Percentiles rank a stretch among this genome's conserved stretches.
phyloP scores from a whole-genome alignment of 805 yeast species.

The Yamadazyma endophytica region DNA sequence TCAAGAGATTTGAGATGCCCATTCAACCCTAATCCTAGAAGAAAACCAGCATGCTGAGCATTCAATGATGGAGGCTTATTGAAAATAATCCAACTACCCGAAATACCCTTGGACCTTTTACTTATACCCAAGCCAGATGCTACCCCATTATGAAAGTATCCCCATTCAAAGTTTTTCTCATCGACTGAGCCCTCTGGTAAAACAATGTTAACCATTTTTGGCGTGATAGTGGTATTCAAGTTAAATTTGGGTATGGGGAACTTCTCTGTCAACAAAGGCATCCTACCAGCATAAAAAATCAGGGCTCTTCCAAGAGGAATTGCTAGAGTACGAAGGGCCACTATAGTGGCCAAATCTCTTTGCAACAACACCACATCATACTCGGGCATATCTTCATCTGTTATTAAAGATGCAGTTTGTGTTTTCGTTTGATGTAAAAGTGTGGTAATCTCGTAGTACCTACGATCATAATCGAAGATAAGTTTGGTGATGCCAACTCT shows the following conservation, averaged over 20 bases:
- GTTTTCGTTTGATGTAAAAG: slow-evolving; percentile 66
- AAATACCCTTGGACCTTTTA: slow-evolving; percentile 59
- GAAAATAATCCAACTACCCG: slow-evolving; percentile 90
- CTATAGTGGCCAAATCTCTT: slow-evolving; percentile 54
- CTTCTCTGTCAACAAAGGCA: slow-evolving; percentile 80
- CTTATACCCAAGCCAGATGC: slow-evolving; percentile 80
- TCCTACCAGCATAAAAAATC: slow-evolving; percentile 59
- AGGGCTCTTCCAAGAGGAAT: slow-evolving; percentile 79
- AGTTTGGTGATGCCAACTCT: slow-evolving; percentile 62
- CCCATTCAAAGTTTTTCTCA: slow-evolving; percentile 64
- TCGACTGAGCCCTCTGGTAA: slow-evolving; percentile 52
- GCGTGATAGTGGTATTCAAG: slow-evolving; percentile 60
- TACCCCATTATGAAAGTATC: slow-evolving; percentile 87
- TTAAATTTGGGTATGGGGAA: slow-evolving; percentile 76
- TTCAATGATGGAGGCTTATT: slow-evolving; percentile 68
- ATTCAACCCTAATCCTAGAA: slow-evolving; percentile 87
- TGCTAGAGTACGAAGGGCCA: slow-evolving; percentile 68
- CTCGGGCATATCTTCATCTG: slow-evolving; percentile 43
- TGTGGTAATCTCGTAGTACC: slow-evolving; percentile 73
- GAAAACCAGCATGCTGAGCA: slow-evolving; percentile 90
- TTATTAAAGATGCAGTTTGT: slow-evolving; percentile 46
- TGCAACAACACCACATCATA: slow-evolving; percentile 53
- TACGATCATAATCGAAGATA: slow-evolving; percentile 71
- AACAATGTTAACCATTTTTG: slow-evolving; percentile 60
- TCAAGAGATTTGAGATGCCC: slow-evolving; percentile 82